phyloP scores from a whole-genome alignment of 306 rosid species.

The Dalbergia cultrata region DNA sequence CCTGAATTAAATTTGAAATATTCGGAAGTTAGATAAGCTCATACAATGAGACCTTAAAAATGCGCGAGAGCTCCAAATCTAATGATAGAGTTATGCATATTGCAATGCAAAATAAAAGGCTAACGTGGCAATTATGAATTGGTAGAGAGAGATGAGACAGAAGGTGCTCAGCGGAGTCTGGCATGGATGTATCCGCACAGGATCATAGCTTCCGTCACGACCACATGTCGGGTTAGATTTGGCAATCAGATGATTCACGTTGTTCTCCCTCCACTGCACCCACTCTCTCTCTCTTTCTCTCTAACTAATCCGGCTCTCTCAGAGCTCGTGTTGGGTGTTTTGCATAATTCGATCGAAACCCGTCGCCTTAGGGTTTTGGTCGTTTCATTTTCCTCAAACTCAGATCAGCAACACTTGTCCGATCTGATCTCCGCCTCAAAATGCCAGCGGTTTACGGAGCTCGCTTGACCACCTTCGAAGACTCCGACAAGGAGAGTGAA shows the following conservation, averaged over 20 bases:
- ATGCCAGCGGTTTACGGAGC: slow-evolving; percentile 95
- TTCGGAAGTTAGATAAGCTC: no score
- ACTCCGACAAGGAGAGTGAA: slow-evolving; percentile 98
- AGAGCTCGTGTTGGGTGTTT: no score
- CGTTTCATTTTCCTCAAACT: no score
- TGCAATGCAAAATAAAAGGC: neutral
- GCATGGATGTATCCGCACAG: neutral
- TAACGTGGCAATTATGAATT: neutral
- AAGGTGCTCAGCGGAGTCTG: no score
- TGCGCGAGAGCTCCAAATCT: no score
- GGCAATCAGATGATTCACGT: neutral
- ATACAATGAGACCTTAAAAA: no score
- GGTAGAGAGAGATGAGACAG: neutral
- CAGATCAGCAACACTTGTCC: no score
- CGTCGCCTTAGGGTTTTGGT: no score
- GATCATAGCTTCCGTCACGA: neutral
- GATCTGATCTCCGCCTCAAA: slow-evolving; percentile 57
- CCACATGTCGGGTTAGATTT: neutral
- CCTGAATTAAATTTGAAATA: no score
- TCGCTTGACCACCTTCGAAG: slow-evolving; percentile 95
- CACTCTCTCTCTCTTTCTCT: neutral
- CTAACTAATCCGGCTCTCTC: no score
- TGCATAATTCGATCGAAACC: no score
- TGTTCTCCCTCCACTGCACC: neutral
- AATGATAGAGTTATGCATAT: no score